Conservation (phyloP, 2,329 filamentous ascomycete genomes). For the Cladosporium sp. region DNA sequence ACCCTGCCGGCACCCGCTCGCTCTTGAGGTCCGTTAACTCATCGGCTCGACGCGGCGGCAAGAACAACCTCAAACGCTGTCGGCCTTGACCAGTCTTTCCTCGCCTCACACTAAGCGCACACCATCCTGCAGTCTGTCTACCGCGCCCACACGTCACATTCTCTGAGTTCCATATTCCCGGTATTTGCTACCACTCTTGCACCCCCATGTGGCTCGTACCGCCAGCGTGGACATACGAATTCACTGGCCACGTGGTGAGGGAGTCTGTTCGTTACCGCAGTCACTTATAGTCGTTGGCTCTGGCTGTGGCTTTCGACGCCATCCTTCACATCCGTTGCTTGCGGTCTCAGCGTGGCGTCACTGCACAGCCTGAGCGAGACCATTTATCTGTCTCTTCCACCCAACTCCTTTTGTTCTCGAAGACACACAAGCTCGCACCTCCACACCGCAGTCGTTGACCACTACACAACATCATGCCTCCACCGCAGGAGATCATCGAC, state of each 20-base stretch:
- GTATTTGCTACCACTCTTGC: neutral
- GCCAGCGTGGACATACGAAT: neutral
- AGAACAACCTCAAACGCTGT: neutral
- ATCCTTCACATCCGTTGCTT: neutral
- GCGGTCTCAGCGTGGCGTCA: conserved; percentile 1
- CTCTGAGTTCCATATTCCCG: neutral
- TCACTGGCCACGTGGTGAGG: neutral
- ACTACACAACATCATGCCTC: conserved; percentile 3
- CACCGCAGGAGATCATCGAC: conserved; percentile 20
- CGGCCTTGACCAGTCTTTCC: neutral
- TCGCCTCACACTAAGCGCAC: neutral
- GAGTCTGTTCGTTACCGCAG: neutral
- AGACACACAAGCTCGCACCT: neutral
- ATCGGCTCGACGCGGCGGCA: conserved; percentile 1
- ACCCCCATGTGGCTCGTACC: conserved; percentile 1
- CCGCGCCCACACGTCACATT: conserved; percentile 7
- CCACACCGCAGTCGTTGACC: neutral
- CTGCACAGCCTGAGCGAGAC: neutral
- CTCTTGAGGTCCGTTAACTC: neutral
- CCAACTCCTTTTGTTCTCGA: neutral
- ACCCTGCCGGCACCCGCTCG: neutral
- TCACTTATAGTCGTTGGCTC: neutral
- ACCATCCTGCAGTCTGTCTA: neutral
- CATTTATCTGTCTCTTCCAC: neutral
- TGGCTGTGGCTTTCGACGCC: neutral